Percentiles rank a stretch among this genome's conserved stretches.
Conservation (phyloP, 495 filamentous ascomycete species). For the Penicillium ochrochloron region DNA sequence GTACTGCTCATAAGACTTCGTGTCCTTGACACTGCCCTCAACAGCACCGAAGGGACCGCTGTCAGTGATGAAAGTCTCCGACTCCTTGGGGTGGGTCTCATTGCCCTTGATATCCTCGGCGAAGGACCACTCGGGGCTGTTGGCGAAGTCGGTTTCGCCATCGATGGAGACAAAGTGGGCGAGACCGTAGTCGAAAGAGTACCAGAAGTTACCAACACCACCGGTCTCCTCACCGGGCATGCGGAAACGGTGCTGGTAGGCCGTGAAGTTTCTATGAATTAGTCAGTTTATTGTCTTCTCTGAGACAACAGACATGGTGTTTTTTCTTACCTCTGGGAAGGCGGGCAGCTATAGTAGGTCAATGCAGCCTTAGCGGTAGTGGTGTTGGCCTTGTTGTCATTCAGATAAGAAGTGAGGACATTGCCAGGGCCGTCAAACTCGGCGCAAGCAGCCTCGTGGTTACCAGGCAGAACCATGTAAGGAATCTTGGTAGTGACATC, state of each 20-base stretch:
- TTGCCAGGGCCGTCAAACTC: constrained; percentile 57
- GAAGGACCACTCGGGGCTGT: constrained; percentile 49
- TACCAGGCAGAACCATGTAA: constrained; percentile 54
- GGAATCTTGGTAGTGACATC: constrained; percentile 46
- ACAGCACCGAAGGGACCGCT: constrained; percentile 55
- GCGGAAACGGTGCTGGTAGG: constrained; percentile 55
- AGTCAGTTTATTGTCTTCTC: neutral
- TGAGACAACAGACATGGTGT: neutral
- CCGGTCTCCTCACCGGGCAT: constrained; percentile 53
- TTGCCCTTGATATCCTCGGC: constrained; percentile 42
- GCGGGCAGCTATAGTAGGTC: constrained; percentile 58
- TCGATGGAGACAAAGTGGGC: constrained; percentile 55
- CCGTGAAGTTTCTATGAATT: constrained; percentile 54
- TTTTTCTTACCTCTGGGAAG: constrained; percentile 50
- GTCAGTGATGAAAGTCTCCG: constrained; percentile 53
- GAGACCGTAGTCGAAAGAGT: constrained; percentile 62
- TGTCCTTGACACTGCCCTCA: constrained; percentile 45
- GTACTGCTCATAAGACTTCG: constrained; percentile 51
- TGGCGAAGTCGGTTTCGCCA: constrained; percentile 55
- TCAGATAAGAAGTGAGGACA: constrained; percentile 52
- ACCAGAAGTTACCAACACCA: constrained; percentile 60
- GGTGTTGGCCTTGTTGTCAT: constrained; percentile 37
- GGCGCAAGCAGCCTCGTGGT: constrained; percentile 54
- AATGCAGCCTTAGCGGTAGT: constrained; percentile 36
- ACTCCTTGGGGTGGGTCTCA: constrained; percentile 44